Evolutionary conservation across 2,329 filamentous ascomycete species (phyloP).

Genomic region (Colletotrichum agaves): DNA sequence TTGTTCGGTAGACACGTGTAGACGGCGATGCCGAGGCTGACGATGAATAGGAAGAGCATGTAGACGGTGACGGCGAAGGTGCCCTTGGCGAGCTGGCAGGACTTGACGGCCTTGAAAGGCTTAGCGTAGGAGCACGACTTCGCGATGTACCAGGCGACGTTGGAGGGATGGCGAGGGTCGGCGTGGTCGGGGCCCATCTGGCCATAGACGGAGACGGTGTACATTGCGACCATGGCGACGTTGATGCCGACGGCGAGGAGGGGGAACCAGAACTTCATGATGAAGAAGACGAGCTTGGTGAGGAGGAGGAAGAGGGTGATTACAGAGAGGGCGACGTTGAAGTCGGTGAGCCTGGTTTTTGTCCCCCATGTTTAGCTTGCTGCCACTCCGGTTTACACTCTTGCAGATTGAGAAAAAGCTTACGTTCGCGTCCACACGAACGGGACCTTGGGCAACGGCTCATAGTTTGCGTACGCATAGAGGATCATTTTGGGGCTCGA

Average conservation of each 20-base stretch:
- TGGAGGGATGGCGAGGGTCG: constrained; percentile 70
- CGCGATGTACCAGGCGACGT: constrained; percentile 79
- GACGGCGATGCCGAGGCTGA: constrained; percentile 68
- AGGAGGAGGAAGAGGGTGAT: constrained; percentile 81
- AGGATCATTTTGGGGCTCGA: constrained; percentile 76
- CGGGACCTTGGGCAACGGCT: constrained; percentile 69
- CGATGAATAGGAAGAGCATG: constrained; percentile 72
- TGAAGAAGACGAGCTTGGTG: constrained; percentile 73
- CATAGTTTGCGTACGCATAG: constrained; percentile 79
- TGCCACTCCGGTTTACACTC: too few species aligned
- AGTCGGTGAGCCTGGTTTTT: constrained; percentile 72
- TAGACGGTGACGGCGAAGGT: constrained; percentile 72
- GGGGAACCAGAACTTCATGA: constrained; percentile 78
- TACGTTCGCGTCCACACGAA: constrained; percentile 80
- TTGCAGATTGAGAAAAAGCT: constrained; percentile 49
- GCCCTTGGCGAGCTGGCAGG: constrained; percentile 76
- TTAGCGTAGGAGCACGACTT: constrained; percentile 73
- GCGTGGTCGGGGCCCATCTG: constrained; percentile 80
- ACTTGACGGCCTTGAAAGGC: constrained; percentile 62
- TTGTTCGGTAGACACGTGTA: constrained; percentile 69
- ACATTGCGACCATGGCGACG: constrained; percentile 68
- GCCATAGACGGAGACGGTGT: constrained; percentile 73
- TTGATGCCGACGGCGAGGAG: constrained; percentile 70
- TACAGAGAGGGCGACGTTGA: constrained; percentile 81
- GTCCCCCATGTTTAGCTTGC: constrained; percentile 15